Conservation (phyloP, 805 yeast species). For the Kregervanrija delftensis region DNA sequence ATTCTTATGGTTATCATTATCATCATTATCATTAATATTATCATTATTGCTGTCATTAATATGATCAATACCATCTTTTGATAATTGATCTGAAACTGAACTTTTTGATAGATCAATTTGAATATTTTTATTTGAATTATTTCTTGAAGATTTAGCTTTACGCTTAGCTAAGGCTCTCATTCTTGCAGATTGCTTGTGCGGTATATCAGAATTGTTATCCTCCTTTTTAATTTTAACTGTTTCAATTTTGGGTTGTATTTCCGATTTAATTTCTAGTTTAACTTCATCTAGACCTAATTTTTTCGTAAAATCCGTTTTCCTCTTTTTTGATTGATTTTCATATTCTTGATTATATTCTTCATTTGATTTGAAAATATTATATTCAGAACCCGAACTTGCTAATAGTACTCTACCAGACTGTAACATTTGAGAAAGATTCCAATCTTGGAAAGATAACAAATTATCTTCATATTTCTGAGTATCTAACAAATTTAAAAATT, state of each 20-base stretch:
- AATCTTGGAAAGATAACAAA: conserved; percentile 41
- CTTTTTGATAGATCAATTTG: conserved; percentile 69
- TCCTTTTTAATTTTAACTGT: conserved; percentile 6
- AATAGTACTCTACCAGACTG: conserved; percentile 48
- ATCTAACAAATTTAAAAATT: conserved; percentile 27
- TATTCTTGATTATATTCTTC: conserved; percentile 5
- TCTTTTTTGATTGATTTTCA: conserved; percentile 14
- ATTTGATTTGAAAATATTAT: conserved; percentile 12
- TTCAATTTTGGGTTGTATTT: conserved; percentile 2
- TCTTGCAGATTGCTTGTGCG: conserved; percentile 52
- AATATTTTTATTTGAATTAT: conserved; percentile 34
- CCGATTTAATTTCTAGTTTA: conserved; percentile 7
- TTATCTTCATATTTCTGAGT: conserved; percentile 37
- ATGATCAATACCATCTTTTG: conserved; percentile 54
- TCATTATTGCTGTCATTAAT: conserved; percentile 36
- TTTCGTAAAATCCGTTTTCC: conserved; percentile 24
- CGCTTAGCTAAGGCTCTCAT: conserved; percentile 93
- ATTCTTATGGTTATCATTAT: conserved; percentile 62
- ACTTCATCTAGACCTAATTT: conserved; percentile 24
- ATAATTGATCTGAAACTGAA: conserved; percentile 48
- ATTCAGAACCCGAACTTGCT: conserved; percentile 53
- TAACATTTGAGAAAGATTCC: conserved; percentile 43
- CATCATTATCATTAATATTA: conserved; percentile 26
- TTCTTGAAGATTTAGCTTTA: conserved; percentile 68
- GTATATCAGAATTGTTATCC: background rate